Evolutionary conservation across 768 basidiomycete genomes (phyloP), one percentile per base, ranked within the genome.

Genomic region (Brasilioporus rufonigricans): DNA sequence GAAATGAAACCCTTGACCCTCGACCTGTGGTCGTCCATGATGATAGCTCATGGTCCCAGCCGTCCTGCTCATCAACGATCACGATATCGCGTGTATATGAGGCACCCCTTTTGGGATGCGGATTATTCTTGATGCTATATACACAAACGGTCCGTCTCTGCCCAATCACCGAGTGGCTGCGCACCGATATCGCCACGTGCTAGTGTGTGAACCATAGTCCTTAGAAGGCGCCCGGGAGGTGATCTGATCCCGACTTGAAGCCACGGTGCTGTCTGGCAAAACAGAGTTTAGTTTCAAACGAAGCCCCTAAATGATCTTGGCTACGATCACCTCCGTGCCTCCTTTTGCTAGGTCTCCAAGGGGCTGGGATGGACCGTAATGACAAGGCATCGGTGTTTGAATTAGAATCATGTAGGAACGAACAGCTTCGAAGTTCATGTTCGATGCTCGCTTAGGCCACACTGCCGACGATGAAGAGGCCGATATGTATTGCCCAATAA

Each of bases 371-470:
- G 7, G 10, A 21, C 29, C 9, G 7, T 31, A 35, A 51, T 24
- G 38, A 16, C 5, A 21, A 2, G 11, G 18, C 31, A 51, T 19
- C 11, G 56, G 19, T 24, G 36, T 12, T 36, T 29, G 13, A 19
- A n/a, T 21, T 16, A 46, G 33, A 24, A 12, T 19, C 33, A 14
- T 48, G 38, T 11, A 16, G 19, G 19, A 1, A 35, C 5, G 50
- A 16, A 64, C 18, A 50, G 55, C 50, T 55, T 46, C 44, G n/a
- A n/a, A n/a, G n/a, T 36, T 55, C 52, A 63, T 57, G 48, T 51
- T 56, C 44, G 23, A 23, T 31, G 26, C 16, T 49, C 33, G 21
- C 27, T 46, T 27, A 6, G 43, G 10, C 21, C 9, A 14, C 14
- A 32, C 18, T 21, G 21, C 27, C 31, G 31, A 27, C 7, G 39